Conservation (phyloP, 2,329 filamentous ascomycete species). For the Sporothrix globosa region DNA sequence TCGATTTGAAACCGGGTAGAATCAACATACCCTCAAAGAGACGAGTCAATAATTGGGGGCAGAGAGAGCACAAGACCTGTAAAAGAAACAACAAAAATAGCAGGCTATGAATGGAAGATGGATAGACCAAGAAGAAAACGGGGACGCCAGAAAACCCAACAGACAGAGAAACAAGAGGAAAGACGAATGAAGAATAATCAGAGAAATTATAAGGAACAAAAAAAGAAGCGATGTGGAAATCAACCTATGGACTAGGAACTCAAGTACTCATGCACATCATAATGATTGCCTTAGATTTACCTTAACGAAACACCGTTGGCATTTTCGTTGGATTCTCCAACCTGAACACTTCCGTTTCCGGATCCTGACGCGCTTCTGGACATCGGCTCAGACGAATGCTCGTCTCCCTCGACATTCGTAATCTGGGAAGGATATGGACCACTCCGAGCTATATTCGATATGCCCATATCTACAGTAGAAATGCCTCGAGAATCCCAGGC, state of each 20-base stretch:
- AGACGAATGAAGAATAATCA: neutral
- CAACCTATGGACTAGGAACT: neutral
- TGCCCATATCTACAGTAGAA: neutral
- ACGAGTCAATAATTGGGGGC: too few relatives aligned
- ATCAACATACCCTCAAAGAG: too few relatives aligned
- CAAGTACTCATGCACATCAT: neutral
- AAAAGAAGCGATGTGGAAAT: neutral
- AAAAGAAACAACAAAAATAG: neutral
- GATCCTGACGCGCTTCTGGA: constrained; percentile 35
- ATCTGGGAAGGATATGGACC: constrained; percentile 19
- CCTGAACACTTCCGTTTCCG: neutral
- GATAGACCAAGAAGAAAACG: neutral
- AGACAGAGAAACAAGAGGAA: neutral
- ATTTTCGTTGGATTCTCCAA: neutral
- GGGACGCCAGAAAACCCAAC: neutral
- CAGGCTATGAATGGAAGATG: neutral
- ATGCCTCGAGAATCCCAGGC: constrained; percentile 3
- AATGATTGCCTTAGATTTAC: neutral
- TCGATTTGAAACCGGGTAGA: too few relatives aligned
- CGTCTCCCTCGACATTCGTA: constrained; percentile 8
- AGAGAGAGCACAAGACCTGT: neutral
- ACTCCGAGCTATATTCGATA: neutral
- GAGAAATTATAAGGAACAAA: neutral
- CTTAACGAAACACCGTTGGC: neutral
- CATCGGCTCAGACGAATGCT: constrained; percentile 37